phyloP scores from a whole-genome alignment of 495 filamentous ascomycete species.

The Ascodesmis nigricans region DNA sequence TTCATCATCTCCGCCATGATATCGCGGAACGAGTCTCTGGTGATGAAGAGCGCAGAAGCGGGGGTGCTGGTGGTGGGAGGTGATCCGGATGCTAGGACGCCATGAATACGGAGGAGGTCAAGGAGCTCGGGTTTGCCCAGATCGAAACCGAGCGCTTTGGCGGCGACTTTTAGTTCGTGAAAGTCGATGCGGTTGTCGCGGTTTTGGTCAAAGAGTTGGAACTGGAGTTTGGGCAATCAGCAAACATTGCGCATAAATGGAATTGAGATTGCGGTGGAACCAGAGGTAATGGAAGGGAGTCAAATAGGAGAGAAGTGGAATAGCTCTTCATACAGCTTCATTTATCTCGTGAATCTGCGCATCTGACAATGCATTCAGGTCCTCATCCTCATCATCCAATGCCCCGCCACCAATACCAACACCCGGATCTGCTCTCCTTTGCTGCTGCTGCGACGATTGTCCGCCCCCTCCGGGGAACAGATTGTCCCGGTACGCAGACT shows the following conservation, averaged over 20 bases:
- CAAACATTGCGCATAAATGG: constrained; percentile 1
- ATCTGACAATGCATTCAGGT: too few relatives aligned
- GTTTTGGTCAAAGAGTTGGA: constrained; percentile 91
- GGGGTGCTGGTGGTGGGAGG: constrained; percentile 26
- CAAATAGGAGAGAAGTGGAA: constrained; percentile 1
- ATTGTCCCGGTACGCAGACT: constrained; percentile 10
- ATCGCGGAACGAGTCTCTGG: constrained; percentile 49
- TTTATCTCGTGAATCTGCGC: constrained; percentile 78
- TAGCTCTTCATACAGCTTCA: constrained; percentile 46
- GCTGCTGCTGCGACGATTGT: constrained; percentile 24
- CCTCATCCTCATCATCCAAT: too few relatives aligned
- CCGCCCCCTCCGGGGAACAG: constrained; percentile 8
- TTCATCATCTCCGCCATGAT: constrained; percentile 62
- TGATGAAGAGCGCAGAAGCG: constrained; percentile 34
- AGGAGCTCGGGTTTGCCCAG: constrained; percentile 65
- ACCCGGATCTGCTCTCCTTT: constrained; percentile 23
- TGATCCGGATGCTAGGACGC: constrained; percentile 32
- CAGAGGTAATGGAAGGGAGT: too few relatives aligned
- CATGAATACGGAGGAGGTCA: constrained; percentile 41
- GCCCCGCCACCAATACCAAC: constrained; percentile 14
- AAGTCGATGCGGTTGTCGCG: constrained; percentile 86
- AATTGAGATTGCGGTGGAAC: constrained; percentile 6
- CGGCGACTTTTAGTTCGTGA: constrained; percentile 85
- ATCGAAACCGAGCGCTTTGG: constrained; percentile 89
- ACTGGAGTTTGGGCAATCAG: constrained; percentile 30